Base-by-base conservation (phyloP, 169 alveolate species). In the Plasmodium gaboni region DNA sequence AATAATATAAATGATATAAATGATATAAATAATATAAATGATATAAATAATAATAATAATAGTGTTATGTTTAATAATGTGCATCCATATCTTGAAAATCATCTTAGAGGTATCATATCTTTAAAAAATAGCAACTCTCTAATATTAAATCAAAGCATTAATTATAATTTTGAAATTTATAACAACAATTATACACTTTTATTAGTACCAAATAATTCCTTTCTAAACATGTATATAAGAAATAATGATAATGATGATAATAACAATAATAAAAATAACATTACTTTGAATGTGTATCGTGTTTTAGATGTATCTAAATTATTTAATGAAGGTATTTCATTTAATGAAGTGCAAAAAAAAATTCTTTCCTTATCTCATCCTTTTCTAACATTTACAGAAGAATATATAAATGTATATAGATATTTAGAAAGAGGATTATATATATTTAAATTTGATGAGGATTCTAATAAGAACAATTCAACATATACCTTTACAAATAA, bases 381-480 rank as follows among this genome's bases (percentile, higher is more conserved):
- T 10, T 48, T 78, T 51, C 3, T 19, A 1, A 50, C 61, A 22
- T 32, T 53, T 42, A 26, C 63, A 12, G 12, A 28, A 51, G 4
- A 44, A n/a, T 60, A 78, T 55, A 65, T 78, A 64, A 50, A 78
- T 46, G 8, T 78, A 50, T 64, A 74, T 15, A 65, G 50, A 8
- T 51, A 65, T 48, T 69, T 78, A n/a, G 55, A 67, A 42, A 78
- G 38, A 32, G 89, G 89, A 1, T 19, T 78, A 38, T 78, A 78
- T 70, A 65, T 78, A 17, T 78, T 78, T 64, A 59, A 65, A 42
- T 65, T n/a, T 65, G 74, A 64, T 26, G 57, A 26, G 4, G 53
- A 28, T 12, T 15, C 46, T 38, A 5, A 38, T 38, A 5, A 5
- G 46, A 9, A 38, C 5, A 38, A 38, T 38, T 38, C 46, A 38